A percentile compares a stretch with the other conserved stretches of the same genome.
These are phyloP conservation scores for Nemania sp. DNA, from an alignment of 2,329 filamentous ascomycete genomes.

Conservation along the genomic window DNA sequence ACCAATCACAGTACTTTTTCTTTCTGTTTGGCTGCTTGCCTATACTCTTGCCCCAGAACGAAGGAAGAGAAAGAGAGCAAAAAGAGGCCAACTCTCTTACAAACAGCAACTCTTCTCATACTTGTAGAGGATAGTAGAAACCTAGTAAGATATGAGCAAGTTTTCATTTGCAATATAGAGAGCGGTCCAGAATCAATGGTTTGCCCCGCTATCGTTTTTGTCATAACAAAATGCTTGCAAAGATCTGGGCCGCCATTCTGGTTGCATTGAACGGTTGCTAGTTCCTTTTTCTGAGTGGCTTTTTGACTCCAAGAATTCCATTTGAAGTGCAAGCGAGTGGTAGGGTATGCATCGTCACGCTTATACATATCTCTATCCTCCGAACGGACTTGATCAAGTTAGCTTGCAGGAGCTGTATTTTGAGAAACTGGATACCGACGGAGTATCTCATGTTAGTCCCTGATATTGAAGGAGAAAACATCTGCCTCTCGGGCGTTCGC, in stretches of 20 bases:
- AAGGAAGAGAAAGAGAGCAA: not conserved
- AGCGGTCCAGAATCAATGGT: slow-evolving; percentile 24
- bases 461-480: not conserved
- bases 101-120: not conserved
- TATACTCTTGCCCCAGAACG: not conserved
- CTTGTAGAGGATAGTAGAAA: slow-evolving; percentile 7
- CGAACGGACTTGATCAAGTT: not conserved
- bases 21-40: not conserved
- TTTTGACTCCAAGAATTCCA: slow-evolving; percentile 26
- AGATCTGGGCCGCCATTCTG: slow-evolving; percentile 23
- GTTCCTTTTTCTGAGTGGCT: slow-evolving; percentile 20
- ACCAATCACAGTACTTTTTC: slow-evolving; percentile 13
- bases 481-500: not conserved
- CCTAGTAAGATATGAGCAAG: slow-evolving; percentile 28
- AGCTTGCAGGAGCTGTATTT: not conserved
- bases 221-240: slow-evolving; percentile 25
- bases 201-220: slow-evolving; percentile 32
- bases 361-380: slow-evolving; percentile 5
- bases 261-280: slow-evolving; percentile 28
- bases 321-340: slow-evolving; percentile 31
- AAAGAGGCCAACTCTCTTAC: not conserved
- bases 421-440: not conserved
- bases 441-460: not conserved
- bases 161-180: slow-evolving; percentile 31
- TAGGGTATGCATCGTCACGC: slow-evolving; percentile 25